Evolutionary conservation across 208 protist species (phyloP), one percentile per base, ranked within the genome.

Genomic region (Balamuthia mandrillaris): DNA sequence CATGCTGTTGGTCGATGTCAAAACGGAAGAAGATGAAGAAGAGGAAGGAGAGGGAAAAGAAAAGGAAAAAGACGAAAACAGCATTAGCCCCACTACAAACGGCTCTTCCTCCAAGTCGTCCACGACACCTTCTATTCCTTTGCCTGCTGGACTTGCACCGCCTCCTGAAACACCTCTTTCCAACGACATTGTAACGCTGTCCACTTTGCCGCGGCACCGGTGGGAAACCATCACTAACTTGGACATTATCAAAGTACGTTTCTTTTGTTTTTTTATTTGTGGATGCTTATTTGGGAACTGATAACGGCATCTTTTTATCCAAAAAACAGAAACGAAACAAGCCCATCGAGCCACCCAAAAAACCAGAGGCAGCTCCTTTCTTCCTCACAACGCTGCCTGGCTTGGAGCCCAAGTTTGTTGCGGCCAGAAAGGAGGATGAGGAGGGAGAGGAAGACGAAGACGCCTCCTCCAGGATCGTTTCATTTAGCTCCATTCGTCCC

Each of bases 291-390:
- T 5, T 70, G 14, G 35, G n/a, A 84, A 68, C 65, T 63, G 56
- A 54, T 68, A 39, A 79, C 70, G 41, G 88, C 5, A 58, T 85
- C 37, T 81, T 77, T 63, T 49, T 90, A 10, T 79, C 77, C 66
- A 42, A 60, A 1, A 91, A 91, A n/a, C 87, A 91, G 51, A 65
- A 88, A 49, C 60, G 89, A 49, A 92, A 92, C 49, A 92, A 89
- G 60, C 88, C 89, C 77, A 87, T 78, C 29, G 49, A 72, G 27
- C 33, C 81, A 37, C 41, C 56, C 12, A 85, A 51, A 31, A 89
- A 88, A 61, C 88, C 88, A 56, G 61, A 61, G 24, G 56, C 45
- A 35, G 88, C 87, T 41, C 89, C 89, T 45, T 91, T 91, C 84
- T 88, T 91, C 9, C 70, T 91, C n/a, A 42, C 74, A 3, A 88